Base-by-base conservation (phyloP, 2,329 filamentous ascomycete genomes). In the Talaromyces amestolkiae region DNA sequence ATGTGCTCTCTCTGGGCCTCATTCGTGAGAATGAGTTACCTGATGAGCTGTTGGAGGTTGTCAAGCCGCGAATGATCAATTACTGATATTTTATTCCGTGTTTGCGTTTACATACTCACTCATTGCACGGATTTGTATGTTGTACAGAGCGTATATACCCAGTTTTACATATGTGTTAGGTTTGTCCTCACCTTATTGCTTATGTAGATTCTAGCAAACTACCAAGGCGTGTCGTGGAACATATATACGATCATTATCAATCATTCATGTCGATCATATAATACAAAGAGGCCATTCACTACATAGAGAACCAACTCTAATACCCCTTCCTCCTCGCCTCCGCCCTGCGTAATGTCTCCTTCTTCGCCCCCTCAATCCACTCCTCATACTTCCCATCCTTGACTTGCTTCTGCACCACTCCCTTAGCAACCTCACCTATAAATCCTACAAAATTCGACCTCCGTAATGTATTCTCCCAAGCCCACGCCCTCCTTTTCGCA, bases 361-460 rank as follows among this genome's bases (percentile, higher is more conserved):
- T 73, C 73, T 80, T 80, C 17, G 80, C 81, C 72, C 93, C 91
- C 72, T 93, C 90, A 67, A 98, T 91, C 79, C 92, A 91, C 77
- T 92, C 91, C 76, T 89, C 84, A 76, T 94, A 95, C 13, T 83
- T 87, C 13, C 82, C 66, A 69, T 89, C 84, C 66, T 83, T 82
- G 47, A 96, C 75, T 83, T 96, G 97, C 67, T 81, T 77, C 69
- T 80, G 84, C n/a, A 92, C 90, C 3, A 97, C 94, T 0, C 88
- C 91, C 82, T 95, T 96, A 71, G 97, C 81, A 67, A 97, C 83
- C 81, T 97, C 93, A 13, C 92, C 93, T 3, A 94, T 91, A 73
- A 99, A 97, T 0, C 93, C 94, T 0, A 99, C 91, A 81, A 99
- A 99, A 79, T 99, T 99, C 78, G 97, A 94, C 72, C 91, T 83